Conservation (phyloP, 257 asterid genomes). For the Salvia splendens region DNA sequence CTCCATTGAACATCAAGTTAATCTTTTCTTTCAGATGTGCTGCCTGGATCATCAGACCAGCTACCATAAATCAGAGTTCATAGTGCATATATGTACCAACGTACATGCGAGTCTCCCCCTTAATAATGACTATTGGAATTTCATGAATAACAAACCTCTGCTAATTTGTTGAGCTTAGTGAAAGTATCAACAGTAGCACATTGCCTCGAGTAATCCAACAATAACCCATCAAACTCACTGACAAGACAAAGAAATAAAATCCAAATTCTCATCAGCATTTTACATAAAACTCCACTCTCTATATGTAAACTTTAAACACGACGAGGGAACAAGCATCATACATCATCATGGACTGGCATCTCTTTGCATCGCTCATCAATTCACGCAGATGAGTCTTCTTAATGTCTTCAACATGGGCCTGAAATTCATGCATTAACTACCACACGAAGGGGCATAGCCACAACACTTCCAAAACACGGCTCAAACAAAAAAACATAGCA, state of each 20-base stretch:
- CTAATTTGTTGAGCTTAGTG: slow-evolving; percentile 62
- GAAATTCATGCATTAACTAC: slow-evolving; percentile 33
- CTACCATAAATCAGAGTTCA: slow-evolving; percentile 28
- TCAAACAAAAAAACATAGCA: slow-evolving; percentile 1
- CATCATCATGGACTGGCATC: slow-evolving; percentile 88
- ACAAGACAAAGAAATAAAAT: slow-evolving; percentile 15
- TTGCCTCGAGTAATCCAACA: slow-evolving; percentile 92
- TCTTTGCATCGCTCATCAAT: slow-evolving; percentile 65
- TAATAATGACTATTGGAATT: not conserved
- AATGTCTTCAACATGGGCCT: slow-evolving; percentile 86
- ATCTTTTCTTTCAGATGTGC: slow-evolving; percentile 86
- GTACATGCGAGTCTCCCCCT: not conserved
- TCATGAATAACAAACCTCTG: slow-evolving; percentile 60
- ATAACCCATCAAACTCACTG: slow-evolving; percentile 81
- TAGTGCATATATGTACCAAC: slow-evolving; percentile 8
- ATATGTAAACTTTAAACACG: slow-evolving; percentile 12
- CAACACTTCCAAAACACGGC: slow-evolving; percentile 2
- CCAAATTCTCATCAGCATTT: slow-evolving; percentile 15
- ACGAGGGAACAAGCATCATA: slow-evolving; percentile 39
- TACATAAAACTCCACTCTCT: slow-evolving; percentile 20
- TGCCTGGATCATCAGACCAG: slow-evolving; percentile 53
- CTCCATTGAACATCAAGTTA: slow-evolving; percentile 83
- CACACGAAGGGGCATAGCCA: slow-evolving; percentile 25
- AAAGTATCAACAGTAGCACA: slow-evolving; percentile 71
- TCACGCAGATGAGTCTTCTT: slow-evolving; percentile 86